Evolutionary conservation across 176 grass and related monocot genomes (phyloP), one percentile per base, ranked within the genome.

Genomic region (Cenchrus fungigraminus): DNA sequence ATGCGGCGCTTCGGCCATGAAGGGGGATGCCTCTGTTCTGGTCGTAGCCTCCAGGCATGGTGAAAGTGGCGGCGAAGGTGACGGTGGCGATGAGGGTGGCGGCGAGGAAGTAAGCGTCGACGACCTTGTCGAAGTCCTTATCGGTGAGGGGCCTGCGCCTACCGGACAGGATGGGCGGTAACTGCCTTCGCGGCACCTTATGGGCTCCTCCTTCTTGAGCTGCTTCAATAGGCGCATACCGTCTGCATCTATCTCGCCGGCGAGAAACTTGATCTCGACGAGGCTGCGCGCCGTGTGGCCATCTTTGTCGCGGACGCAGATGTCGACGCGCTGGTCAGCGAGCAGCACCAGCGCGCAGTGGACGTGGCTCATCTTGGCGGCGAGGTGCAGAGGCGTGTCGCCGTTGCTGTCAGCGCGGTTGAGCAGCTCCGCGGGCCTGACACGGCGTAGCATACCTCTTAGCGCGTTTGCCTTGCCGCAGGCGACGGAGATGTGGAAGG

Each of bases 381-480:
- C 83, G 28, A 92, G 79, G 63, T 89, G 91, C 45, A 92, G 86
- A 12, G 83, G 87, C 42, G 87, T 86, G 65, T 92, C 84, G 62
- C 91, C 91, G 4, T 43, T 0, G 0, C 0, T 0, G 34, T 87
- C 80, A 49, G 10, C 52, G 0, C 71, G 40, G 46, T 91, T 91
- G 40, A 84, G 56, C 11, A 88, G 55, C 74, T 80, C 80, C 10
- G 74, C 29, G 3, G 71, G 72, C 15, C 16, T 28, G 12, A 80
- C 64, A 29, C 7, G 12, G 29, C 14, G 43, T 46, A 91, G 66
- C 46, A 92, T 74, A 64, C 90, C 77, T 17, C 46, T 4, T 54
- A 92, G 86, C 1, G 90, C 78, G 16, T 28, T 22, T 51, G 58
- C 20, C 55, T 85, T 86, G 51, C 78, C 76, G 47, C 82, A 68